These are phyloP conservation scores for Geranomyces variabilis DNA, from an alignment of 192 early-diverging fungal genomes.

Conservation along the genomic window DNA sequence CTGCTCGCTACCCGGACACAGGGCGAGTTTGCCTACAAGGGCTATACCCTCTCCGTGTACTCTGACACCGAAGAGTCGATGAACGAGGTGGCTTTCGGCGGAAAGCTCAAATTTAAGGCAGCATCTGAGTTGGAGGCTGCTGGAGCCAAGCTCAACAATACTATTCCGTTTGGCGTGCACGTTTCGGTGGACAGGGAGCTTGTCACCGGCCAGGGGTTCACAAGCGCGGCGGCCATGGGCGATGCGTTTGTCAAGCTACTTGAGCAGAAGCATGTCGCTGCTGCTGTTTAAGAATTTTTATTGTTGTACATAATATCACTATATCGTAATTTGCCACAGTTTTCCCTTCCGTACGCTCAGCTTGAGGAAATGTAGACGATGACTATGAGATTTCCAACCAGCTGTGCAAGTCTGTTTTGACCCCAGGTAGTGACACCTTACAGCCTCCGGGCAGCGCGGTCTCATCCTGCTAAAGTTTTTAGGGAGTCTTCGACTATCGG, in stretches of 20 bases:
- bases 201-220: constrained; percentile 20
- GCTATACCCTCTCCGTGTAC: constrained; percentile 21
- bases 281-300: no score
- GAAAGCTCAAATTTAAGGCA: constrained; percentile 15
- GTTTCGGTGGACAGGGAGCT: constrained; percentile 24
- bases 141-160: constrained; percentile 1
- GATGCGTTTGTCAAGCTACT: constrained; percentile 21
- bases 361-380: no score
- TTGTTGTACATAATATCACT: no score
- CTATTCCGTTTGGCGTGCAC: constrained; percentile 12
- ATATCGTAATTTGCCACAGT: no score
- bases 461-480: no score
- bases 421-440: no score
- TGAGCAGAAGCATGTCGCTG: not conserved
- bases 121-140: constrained; percentile 11
- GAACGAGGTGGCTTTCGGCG: constrained; percentile 26
- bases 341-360: no score
- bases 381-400: no score
- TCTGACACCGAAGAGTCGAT: constrained; percentile 17
- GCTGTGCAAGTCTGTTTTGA: no score
- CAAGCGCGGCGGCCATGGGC: constrained; percentile 14
- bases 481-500: no score
- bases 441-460: no score
- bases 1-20: constrained; percentile 13
- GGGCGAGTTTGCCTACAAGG: constrained; percentile 7